Evolutionary conservation across 2,329 filamentous ascomycete genomes (phyloP).

Genomic region (Penicillium hordei): DNA sequence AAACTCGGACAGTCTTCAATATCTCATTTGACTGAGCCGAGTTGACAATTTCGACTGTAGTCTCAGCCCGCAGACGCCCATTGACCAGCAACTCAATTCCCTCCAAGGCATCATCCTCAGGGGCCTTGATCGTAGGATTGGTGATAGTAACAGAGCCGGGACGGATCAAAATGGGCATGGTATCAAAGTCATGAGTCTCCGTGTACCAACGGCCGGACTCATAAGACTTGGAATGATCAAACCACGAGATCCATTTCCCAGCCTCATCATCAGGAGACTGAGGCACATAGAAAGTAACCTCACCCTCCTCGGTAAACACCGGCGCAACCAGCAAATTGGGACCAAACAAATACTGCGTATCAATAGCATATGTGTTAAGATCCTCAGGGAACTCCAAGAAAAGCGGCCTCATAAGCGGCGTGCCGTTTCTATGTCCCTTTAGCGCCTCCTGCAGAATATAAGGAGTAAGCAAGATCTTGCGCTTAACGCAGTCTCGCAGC

Average conservation of each 20-base stretch:
- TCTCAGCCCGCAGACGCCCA: conserved; percentile 20
- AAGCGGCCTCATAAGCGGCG: conserved; percentile 64
- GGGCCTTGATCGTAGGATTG: conserved; percentile 29
- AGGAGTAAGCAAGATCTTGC: conserved; percentile 59
- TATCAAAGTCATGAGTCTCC: conserved; percentile 60
- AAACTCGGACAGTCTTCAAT: conserved; percentile 26
- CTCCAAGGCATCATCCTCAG: conserved; percentile 29
- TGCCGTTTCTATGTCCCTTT: conserved; percentile 53
- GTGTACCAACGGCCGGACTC: conserved; percentile 55
- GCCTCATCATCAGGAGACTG: conserved; percentile 51
- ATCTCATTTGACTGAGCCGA: conserved; percentile 27
- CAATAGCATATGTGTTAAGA: conserved; percentile 65
- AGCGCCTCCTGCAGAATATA: conserved; percentile 57
- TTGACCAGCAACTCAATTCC: conserved; percentile 36
- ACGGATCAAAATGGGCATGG: conserved; percentile 59
- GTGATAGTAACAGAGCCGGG: conserved; percentile 40
- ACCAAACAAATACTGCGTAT: conserved; percentile 74
- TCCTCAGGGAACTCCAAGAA: conserved; percentile 71
- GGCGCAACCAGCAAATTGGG: conserved; percentile 63
- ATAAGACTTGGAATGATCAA: conserved; percentile 46
- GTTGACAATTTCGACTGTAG: conserved; percentile 29
- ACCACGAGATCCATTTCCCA: conserved; percentile 51
- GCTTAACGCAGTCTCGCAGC: conserved; percentile 53
- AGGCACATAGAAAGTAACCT: conserved; percentile 65
- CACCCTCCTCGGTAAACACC: conserved; percentile 62